Evolutionary conservation across 305 asterid species (phyloP), one percentile per base, ranked within the genome.

Genomic region (Fraxinus ornus): DNA sequence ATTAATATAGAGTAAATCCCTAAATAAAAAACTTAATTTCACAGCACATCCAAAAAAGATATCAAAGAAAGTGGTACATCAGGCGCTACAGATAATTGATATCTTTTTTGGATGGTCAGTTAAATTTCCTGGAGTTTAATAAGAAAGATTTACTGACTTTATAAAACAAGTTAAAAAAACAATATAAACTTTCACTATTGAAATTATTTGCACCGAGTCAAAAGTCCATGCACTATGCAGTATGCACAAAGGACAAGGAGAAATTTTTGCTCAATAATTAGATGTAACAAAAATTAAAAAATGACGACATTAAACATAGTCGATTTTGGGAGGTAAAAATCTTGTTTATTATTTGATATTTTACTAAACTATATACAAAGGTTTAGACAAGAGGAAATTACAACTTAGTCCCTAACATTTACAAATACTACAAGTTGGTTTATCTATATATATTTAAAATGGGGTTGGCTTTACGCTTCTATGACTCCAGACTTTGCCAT

Each of bases 1-100:
- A 84, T 57, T 52, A 76, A 86, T 57, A 78, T 70, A 79, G 76
- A 70, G 80, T 79, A 74, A 73, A 78, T 77, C 76, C 13, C 76
- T 41, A 44, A 26, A 81, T 7, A 9, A 81, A 12, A 26, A 81
- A 64, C 21, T 26, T 26, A 26, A 49, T 17, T 82, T 36, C 81
- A 24, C 55, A 7, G 73, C 30, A 30, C 33, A n/a, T n/a, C n/a
- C n/a, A n/a, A n/a, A n/a, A n/a, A n/a, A n/a, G n/a, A n/a, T n/a
- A n/a, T n/a, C 37, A 49, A 75, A 70, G 28, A 82, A 55, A 75
- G 82, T 36, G 55, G 74, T 47, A 77, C n/a, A 57, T 68, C 15
- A 39, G 4, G 17, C 60, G 19, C 80, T 41, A 39, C 77, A 78
- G 37, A 21, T 66, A 26, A 79, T 55, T 17, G 76, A 37, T 37